Evolutionary conservation across 768 basidiomycete species (phyloP).

Genomic region (Kwoniella dejecticola): DNA sequence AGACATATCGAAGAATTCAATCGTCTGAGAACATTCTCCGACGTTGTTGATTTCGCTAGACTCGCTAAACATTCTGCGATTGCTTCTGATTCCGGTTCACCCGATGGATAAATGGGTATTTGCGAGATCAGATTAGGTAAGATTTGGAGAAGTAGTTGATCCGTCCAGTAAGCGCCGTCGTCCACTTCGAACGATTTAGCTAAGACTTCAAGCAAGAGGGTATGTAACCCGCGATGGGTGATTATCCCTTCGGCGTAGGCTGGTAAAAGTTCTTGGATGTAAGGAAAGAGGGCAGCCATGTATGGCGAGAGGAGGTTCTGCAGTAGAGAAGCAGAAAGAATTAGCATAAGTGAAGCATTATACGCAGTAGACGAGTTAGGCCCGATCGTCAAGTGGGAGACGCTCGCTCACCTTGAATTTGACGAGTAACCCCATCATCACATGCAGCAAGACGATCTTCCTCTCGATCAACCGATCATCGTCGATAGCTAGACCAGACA

Average conservation of each 20-base stretch:
- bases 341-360: no score
- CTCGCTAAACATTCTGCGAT: slow-evolving; percentile 57
- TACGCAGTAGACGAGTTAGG: no score
- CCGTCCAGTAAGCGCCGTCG: slow-evolving; percentile 88
- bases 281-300: slow-evolving; percentile 72
- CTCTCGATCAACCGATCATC: slow-evolving; percentile 58
- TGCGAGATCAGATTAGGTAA: slow-evolving; percentile 64
- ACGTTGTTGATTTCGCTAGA: slow-evolving; percentile 64
- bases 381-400: slow-evolving; percentile 4
- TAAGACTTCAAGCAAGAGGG: slow-evolving; percentile 64
- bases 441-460: slow-evolving; percentile 71
- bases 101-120: slow-evolving; percentile 62
- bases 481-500: slow-evolving; percentile 25
- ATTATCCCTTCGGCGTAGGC: slow-evolving; percentile 57
- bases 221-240: slow-evolving; percentile 64
- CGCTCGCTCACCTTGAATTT: slow-evolving; percentile 74
- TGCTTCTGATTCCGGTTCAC: slow-evolving; percentile 38
- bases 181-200: slow-evolving; percentile 73
- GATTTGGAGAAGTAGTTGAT: slow-evolving; percentile 72
- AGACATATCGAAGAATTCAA: slow-evolving; percentile 83
- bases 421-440: slow-evolving; percentile 73
- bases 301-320: slow-evolving; percentile 80
- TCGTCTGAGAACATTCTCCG: slow-evolving; percentile 69
- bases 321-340: no score
- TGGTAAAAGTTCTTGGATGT: slow-evolving; percentile 67